Conservation (phyloP, 2,329 filamentous ascomycete genomes). For the Aquanectria penicillioides region DNA sequence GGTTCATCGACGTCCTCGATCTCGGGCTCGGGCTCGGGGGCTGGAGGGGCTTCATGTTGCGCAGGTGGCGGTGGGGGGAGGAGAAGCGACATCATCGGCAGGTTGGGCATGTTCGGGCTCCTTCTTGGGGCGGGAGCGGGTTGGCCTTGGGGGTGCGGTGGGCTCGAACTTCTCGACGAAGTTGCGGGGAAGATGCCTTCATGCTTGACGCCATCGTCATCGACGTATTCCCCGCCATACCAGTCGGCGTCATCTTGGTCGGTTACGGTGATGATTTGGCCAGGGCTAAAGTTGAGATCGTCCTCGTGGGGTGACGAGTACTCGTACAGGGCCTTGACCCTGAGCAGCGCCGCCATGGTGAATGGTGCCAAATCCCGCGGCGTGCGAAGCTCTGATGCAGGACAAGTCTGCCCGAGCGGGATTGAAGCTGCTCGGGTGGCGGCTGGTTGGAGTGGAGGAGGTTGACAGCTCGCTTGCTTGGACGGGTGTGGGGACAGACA, state of each 20-base stretch:
- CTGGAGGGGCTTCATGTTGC: slow-evolving; percentile 46
- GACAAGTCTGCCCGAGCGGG: slow-evolving; percentile 42
- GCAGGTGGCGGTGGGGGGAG: slow-evolving; percentile 46
- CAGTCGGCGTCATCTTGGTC: slow-evolving; percentile 93
- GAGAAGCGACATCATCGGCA: slow-evolving; percentile 50
- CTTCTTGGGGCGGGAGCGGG: slow-evolving; percentile 77
- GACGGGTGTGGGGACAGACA: slow-evolving; percentile 43
- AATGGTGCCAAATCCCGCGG: slow-evolving; percentile 31
- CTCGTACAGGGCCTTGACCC: slow-evolving; percentile 95
- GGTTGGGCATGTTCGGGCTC: slow-evolving; percentile 48
- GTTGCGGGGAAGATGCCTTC: slow-evolving; percentile 95
- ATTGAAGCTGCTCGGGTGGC: slow-evolving; percentile 39
- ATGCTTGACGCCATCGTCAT: slow-evolving; percentile 76
- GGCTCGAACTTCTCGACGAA: slow-evolving; percentile 98
- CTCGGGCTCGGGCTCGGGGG: slow-evolving; percentile 48
- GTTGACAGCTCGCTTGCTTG: slow-evolving; percentile 42
- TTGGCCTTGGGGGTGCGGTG: slow-evolving; percentile 85
- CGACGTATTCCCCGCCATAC: slow-evolving; percentile 89
- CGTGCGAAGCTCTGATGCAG: slow-evolving; percentile 40
- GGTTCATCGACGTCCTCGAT: slow-evolving; percentile 48
- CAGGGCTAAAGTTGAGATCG: slow-evolving; percentile 85
- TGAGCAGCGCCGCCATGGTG: slow-evolving; percentile 83
- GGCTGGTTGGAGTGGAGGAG: slow-evolving; percentile 30
- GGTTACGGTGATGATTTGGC: slow-evolving; percentile 93
- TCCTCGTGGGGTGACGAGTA: slow-evolving; percentile 94